These are phyloP conservation scores for Asterochloris sp. DNA, from an alignment of 139 green algal genomes.

Conservation along the genomic window DNA sequence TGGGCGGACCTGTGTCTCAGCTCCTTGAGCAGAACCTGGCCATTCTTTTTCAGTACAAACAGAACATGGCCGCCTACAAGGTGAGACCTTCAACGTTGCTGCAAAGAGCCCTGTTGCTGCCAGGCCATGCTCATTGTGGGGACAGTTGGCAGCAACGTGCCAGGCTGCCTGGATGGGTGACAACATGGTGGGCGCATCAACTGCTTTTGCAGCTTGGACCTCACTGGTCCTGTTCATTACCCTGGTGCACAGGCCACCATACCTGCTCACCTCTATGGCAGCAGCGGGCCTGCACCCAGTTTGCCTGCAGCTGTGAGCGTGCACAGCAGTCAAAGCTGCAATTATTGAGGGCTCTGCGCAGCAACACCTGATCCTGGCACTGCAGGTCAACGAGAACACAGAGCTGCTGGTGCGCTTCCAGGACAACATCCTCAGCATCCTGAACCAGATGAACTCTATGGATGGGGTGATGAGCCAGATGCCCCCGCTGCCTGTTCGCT, in stretches of 20 bases:
- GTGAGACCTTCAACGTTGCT: background rate
- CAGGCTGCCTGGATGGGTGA: no score
- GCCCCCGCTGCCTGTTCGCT: constrained; percentile 78
- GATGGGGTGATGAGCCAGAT: constrained; percentile 75
- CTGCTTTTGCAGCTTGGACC: no score
- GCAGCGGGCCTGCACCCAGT: no score
- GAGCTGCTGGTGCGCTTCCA: constrained; percentile 73
- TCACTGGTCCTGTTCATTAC: no score
- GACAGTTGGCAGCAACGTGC: no score
- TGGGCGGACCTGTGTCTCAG: constrained; percentile 26
- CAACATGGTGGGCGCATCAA: no score
- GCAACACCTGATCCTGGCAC: no score
- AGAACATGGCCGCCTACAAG: constrained; percentile 54
- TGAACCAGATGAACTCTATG: constrained; percentile 68
- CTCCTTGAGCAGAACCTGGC: constrained; percentile 58
- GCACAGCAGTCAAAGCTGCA: no score
- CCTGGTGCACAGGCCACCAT: no score
- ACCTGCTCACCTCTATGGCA: background rate
- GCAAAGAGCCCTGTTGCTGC: background rate
- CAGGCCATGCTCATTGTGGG: background rate
- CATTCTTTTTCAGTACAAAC: constrained; percentile 60
- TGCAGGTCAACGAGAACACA: constrained; percentile 78
- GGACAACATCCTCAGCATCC: constrained; percentile 79
- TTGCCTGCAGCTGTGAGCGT: background rate
- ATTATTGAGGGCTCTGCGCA: no score